Conservation (phyloP, 305 asterid genomes). For the Ilex paraguariensis region DNA sequence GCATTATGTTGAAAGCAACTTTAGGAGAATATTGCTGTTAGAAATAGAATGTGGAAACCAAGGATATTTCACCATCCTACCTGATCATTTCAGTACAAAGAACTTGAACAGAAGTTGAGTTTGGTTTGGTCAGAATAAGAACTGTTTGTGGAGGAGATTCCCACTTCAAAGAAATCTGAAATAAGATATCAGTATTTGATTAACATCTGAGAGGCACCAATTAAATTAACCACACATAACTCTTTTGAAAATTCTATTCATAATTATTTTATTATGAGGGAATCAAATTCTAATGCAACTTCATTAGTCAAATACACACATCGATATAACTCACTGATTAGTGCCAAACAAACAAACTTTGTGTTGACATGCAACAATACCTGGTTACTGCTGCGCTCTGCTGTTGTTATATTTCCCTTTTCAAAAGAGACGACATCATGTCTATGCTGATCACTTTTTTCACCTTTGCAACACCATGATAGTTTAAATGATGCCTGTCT, state of each 20-base stretch:
- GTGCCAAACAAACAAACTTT: neutral
- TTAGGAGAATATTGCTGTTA: no score
- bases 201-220: neutral
- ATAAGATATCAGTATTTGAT: conserved; percentile 8
- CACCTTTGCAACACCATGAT: conserved; percentile 95
- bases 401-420: conserved; percentile 90
- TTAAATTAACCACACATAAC: no score
- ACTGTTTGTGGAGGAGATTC: conserved; percentile 91
- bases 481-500: conserved; percentile 88
- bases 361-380: conserved; percentile 24
- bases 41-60: neutral
- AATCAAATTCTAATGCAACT: no score
- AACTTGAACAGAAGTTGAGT: conserved; percentile 68
- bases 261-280: no score
- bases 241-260: no score
- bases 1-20: no score
- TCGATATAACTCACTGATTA: no score
- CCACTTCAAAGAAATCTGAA: conserved; percentile 97
- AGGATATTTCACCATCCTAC: conserved; percentile 32
- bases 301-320: no score
- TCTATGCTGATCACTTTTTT: conserved; percentile 79
- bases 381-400: conserved; percentile 96
- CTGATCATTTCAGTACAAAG: conserved; percentile 83
- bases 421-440: conserved; percentile 95
- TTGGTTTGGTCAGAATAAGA: conserved; percentile 90